Base-by-base conservation (phyloP, 306 rosid species). In the Lathyrus oleraceus region DNA sequence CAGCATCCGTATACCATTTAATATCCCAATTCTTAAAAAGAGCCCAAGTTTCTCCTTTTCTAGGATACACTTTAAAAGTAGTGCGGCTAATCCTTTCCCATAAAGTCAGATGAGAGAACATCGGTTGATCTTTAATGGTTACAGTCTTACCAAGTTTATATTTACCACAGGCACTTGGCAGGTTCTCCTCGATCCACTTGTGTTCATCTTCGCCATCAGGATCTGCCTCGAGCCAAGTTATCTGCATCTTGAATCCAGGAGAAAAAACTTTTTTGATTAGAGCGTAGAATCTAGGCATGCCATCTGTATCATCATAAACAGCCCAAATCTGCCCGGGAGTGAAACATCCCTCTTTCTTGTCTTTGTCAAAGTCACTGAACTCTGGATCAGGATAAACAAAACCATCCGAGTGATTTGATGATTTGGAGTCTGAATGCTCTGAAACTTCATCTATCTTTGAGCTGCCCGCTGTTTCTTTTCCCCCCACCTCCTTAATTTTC, bases 281-380 rank as follows among this genome's bases (percentile, higher is more conserved):
- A 74, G 94, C 91, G 73, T 90, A 94, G 87, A 78, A 87, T 83
- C 97, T 88, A 56, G 98, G 98, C 98, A 94, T 88, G 71, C 86
- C 96, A 78, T 87, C 89, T 49, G 17, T 1, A 54, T 65, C 63
- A 71, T 90, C 96, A 77, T 90, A 94, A 73, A 77, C n/a, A 77
- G 97, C 94, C 98, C 98, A 94, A 56, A 85, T 74, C 85, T 94
- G 98, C 73, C 92, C 96, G 4, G 11, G 73, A 54, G 67, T 58
- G 80, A 94, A 94, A 39, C 76, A 71, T 23, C 61, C 91, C 30
- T 71, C 81, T 60, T 62, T 74, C 81, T 90, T 85, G 63, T 73
- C 80, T 61, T 80, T 81, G 53, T 85, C 97, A 75, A 94, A 94
- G 81, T 90, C 88, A 45, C 36, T 75, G 73, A 90, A 90, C 71